A percentile compares a stretch with the other conserved stretches of the same genome.
phyloP scores from a whole-genome alignment of 345 rosid genomes.

The Gossypium ekmanianum region DNA sequence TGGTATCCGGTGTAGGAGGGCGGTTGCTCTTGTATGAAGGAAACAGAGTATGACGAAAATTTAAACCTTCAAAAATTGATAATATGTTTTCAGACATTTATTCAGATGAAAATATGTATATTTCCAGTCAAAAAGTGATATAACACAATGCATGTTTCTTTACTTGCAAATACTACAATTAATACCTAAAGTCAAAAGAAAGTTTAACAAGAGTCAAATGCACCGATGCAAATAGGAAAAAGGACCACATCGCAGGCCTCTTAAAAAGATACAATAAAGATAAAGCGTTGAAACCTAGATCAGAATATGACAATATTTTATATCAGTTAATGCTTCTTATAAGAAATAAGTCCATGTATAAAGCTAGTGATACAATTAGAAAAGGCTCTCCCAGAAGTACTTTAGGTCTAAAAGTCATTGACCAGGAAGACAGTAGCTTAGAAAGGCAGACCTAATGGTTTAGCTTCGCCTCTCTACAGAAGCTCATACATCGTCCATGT shows the following conservation, averaged over 20 bases:
- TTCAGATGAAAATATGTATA: background rate
- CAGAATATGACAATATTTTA: background rate
- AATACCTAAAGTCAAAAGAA: background rate
- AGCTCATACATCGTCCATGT: background rate
- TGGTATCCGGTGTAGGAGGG: constrained; percentile 92
- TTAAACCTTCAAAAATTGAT: constrained; percentile 49
- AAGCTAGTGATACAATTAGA: background rate
- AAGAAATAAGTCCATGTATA: background rate
- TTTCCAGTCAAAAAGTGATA: constrained; percentile 5
- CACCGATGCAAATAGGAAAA: background rate
- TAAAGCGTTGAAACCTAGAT: background rate
- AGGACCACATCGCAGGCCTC: background rate
- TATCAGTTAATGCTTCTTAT: background rate
- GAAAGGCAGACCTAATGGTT: background rate
- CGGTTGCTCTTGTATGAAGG: constrained; percentile 90
- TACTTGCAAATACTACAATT: background rate
- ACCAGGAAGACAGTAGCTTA: background rate
- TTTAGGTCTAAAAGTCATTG: background rate
- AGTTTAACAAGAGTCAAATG: background rate
- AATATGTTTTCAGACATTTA: constrained; percentile 11
- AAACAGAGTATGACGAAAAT: constrained; percentile 83
- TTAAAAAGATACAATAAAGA: background rate
- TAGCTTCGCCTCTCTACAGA: background rate
- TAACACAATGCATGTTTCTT: background rate
- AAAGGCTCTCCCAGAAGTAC: background rate